Conservation (phyloP, 352 stramenopile genomes). For the Pythium pyrilobum region DNA sequence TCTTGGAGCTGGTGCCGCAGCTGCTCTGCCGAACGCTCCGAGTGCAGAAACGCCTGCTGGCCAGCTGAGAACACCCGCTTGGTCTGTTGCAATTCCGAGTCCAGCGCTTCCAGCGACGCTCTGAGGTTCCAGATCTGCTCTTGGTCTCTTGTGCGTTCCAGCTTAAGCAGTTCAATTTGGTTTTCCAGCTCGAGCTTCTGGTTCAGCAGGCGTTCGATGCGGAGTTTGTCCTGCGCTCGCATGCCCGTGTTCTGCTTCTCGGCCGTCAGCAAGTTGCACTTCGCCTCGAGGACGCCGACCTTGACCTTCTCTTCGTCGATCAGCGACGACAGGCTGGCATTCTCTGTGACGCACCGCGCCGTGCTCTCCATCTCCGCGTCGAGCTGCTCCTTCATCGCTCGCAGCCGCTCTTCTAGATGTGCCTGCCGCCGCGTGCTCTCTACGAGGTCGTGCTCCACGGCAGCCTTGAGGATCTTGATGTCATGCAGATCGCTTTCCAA, state of each 20-base stretch:
- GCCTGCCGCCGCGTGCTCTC: slow-evolving; percentile 42
- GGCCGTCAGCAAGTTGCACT: slow-evolving; percentile 52
- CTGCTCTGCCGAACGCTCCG: slow-evolving; percentile 64
- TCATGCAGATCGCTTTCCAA: slow-evolving; percentile 26
- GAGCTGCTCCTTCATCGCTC: slow-evolving; percentile 68
- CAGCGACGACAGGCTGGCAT: slow-evolving; percentile 27
- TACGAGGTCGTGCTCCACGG: slow-evolving; percentile 42
- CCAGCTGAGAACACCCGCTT: slow-evolving; percentile 75
- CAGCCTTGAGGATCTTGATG: slow-evolving; percentile 30
- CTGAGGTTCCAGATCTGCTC: slow-evolving; percentile 67
- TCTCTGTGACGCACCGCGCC: slow-evolving; percentile 29
- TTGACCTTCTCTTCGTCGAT: slow-evolving; percentile 63
- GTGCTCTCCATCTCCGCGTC: slow-evolving; percentile 47
- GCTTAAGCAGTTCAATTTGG: slow-evolving; percentile 44
- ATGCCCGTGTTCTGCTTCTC: slow-evolving; percentile 79
- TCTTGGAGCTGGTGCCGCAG: slow-evolving; percentile 60
- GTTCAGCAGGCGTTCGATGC: slow-evolving; percentile 70
- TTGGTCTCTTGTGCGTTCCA: slow-evolving; percentile 54
- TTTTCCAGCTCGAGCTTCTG: slow-evolving; percentile 77
- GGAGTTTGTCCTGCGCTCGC: slow-evolving; percentile 72
- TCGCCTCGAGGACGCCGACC: slow-evolving; percentile 54
- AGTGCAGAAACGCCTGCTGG: slow-evolving; percentile 72
- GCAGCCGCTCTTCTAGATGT: slow-evolving; percentile 38
- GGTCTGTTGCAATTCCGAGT: slow-evolving; percentile 70
- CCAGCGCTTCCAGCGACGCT: slow-evolving; percentile 59